phyloP scores from a whole-genome alignment of 257 asterid genomes.

The Forsythia suspensa region DNA sequence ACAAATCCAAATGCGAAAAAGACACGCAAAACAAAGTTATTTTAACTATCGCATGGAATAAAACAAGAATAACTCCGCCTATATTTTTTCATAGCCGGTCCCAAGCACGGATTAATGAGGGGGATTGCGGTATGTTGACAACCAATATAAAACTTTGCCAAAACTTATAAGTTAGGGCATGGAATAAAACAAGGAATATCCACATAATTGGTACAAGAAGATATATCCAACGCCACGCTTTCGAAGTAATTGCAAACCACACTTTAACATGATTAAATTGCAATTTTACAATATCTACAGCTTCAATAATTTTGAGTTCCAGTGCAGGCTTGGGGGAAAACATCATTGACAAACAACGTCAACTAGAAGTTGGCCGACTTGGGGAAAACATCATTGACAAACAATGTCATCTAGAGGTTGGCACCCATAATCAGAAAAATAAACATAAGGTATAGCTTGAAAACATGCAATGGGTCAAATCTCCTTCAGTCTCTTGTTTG shows the following conservation, averaged over 20 bases:
- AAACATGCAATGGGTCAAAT: neutral
- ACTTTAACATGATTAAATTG: neutral
- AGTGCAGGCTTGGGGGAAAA: neutral
- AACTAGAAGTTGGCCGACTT: too few species aligned
- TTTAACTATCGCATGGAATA: slow-evolving; percentile 13
- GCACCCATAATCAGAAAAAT: neutral
- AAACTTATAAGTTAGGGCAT: neutral
- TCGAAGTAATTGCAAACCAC: neutral
- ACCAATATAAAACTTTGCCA: neutral
- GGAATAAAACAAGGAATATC: neutral
- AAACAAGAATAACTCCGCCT: too few species aligned
- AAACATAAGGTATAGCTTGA: neutral
- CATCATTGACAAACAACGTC: neutral
- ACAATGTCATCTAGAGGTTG: neutral
- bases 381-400: neutral
- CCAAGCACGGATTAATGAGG: neutral
- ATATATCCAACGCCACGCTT: neutral
- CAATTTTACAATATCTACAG: neutral
- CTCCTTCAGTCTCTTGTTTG: neutral
- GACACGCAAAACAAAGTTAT: slow-evolving; percentile 50
- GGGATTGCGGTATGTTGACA: neutral
- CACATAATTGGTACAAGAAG: neutral
- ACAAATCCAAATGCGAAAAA: slow-evolving; percentile 91
- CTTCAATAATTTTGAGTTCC: neutral
- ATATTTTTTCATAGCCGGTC: neutral